phyloP scores from a whole-genome alignment of 1,284 basidiomycete species.

The Schizophyllum commune region DNA sequence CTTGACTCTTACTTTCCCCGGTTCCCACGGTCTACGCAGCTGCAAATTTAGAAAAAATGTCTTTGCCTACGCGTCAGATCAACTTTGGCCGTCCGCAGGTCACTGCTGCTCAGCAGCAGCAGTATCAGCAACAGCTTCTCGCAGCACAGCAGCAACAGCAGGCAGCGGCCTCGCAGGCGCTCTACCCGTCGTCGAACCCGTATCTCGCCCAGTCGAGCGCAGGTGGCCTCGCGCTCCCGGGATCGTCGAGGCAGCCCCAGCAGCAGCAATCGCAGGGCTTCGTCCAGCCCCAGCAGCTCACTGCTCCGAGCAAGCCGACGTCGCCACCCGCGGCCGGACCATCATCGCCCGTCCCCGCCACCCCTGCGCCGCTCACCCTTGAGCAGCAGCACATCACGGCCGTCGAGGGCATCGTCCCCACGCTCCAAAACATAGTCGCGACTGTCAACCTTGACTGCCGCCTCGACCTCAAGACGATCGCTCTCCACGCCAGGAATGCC shows the following conservation, averaged over 20 bases:
- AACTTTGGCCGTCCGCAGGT: neutral
- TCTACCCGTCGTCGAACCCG: neutral
- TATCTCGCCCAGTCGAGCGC: neutral
- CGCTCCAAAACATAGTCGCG: constrained; percentile 97
- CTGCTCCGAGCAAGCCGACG: constrained; percentile 8
- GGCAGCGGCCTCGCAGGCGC: neutral
- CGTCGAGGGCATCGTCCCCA: constrained; percentile 91
- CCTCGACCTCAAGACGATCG: constrained; percentile 97
- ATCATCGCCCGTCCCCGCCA: constrained; percentile 44
- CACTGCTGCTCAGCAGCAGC: neutral
- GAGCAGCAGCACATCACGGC: constrained; percentile 90
- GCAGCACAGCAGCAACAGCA: neutral
- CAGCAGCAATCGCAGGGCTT: neutral
- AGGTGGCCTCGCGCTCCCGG: neutral
- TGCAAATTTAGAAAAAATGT: neutral
- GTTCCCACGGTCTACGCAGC: neutral
- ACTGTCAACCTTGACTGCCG: constrained; percentile 98
- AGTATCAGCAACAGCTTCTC: neutral
- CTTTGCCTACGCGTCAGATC: neutral
- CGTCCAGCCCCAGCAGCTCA: neutral
- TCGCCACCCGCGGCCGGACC: constrained; percentile 34
- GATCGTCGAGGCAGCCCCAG: neutral
- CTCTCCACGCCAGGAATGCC: constrained; percentile 95
- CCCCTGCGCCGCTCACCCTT: constrained; percentile 67
- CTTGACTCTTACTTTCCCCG: neutral